These are phyloP conservation scores for Sarocladiaceae sp. DNA, from an alignment of 2,329 filamentous ascomycete species.

Conservation along the genomic window DNA sequence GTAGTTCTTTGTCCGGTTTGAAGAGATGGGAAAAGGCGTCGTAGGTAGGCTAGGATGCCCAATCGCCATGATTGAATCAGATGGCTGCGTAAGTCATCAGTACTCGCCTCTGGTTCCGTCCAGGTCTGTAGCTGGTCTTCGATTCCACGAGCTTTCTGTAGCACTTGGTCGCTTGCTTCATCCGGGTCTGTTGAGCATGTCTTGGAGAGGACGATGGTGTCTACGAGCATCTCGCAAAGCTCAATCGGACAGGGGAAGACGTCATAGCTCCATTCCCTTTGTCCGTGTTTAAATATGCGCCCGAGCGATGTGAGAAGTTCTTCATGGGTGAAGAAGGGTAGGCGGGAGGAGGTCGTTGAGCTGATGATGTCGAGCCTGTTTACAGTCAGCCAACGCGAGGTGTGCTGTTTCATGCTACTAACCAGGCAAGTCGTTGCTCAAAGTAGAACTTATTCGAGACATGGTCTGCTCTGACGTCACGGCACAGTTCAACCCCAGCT, in stretches of 20 bases:
- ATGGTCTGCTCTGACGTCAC: background rate
- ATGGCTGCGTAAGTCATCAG: background rate
- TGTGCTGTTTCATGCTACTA: background rate
- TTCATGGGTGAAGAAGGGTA: background rate
- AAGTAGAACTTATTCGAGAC: slow-evolving; percentile 7
- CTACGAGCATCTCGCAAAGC: slow-evolving; percentile 8
- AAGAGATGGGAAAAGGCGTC: background rate
- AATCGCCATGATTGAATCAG: slow-evolving; percentile 8
- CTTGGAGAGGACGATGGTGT: slow-evolving; percentile 6
- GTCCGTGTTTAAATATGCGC: background rate
- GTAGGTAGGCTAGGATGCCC: slow-evolving; percentile 8
- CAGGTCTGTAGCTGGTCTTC: background rate
- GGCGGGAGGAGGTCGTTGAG: slow-evolving; percentile 7
- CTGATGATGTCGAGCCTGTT: slow-evolving; percentile 11
- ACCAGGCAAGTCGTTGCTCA: slow-evolving; percentile 11
- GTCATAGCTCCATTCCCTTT: slow-evolving; percentile 4
- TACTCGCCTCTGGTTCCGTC: background rate
- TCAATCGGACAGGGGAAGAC: slow-evolving; percentile 11
- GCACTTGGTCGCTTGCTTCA: background rate
- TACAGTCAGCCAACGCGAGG: too few relatives aligned
- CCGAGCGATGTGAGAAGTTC: slow-evolving; percentile 6
- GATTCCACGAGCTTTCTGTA: background rate
- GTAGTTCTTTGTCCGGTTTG: background rate
- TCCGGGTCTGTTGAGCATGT: background rate
- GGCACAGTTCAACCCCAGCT: slow-evolving; percentile 4